Conservation (phyloP, 306 rosid species). For the Cucumis cinereus region DNA sequence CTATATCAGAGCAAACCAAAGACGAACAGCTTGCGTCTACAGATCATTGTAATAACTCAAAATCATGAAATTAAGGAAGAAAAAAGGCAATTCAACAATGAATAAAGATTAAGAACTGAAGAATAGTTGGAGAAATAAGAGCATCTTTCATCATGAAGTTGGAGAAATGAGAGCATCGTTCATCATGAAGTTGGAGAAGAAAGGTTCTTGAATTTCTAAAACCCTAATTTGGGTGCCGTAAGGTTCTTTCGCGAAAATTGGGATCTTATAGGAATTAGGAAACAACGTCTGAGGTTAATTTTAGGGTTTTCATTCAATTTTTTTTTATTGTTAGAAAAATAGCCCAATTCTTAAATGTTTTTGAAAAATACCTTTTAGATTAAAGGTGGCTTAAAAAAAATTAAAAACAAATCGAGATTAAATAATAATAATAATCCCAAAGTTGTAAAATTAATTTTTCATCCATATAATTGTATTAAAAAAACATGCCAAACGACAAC, state of each 20-base stretch:
- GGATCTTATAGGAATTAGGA: not conserved
- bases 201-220: not conserved
- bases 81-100: not conserved
- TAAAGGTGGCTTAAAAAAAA: no score
- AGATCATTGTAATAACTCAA: not conserved
- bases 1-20: not conserved
- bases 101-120: not conserved
- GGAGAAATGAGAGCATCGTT: not conserved
- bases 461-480: no score
- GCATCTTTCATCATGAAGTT: not conserved
- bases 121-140: not conserved
- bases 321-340: not conserved
- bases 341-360: not conserved
- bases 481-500: no score
- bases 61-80: not conserved
- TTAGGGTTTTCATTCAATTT: not conserved
- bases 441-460: no score
- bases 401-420: no score
- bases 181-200: not conserved
- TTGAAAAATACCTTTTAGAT: no score
- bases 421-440: no score
- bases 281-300: not conserved
- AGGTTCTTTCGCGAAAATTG: not conserved
- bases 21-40: not conserved
- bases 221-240: not conserved